Conservation (phyloP, 306 rosid genomes). For the Casuarina cunninghamiana region DNA sequence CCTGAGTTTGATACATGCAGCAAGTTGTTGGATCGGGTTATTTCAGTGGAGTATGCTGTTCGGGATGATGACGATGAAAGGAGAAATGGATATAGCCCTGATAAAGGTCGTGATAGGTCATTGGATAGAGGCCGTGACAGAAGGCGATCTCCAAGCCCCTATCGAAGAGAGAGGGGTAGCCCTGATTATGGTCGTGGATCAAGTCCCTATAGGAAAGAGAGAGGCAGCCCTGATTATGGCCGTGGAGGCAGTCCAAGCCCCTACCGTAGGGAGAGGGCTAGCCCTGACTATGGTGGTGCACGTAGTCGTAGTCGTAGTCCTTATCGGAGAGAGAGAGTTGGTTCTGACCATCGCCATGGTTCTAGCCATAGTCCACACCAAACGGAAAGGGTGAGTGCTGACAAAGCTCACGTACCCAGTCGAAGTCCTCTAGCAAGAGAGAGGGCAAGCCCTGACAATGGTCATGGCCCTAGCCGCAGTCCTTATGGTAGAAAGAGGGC, state of each 20-base stretch:
- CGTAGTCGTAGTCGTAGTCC: constrained; percentile 62
- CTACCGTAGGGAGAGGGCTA: constrained; percentile 49
- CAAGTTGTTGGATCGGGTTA: constrained; percentile 90
- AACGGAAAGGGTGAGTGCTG: constrained; percentile 45
- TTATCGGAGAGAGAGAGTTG: constrained; percentile 39
- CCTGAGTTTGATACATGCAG: constrained; percentile 52
- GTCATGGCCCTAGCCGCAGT: constrained; percentile 30
- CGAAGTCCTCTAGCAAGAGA: constrained; percentile 38
- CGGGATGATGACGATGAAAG: constrained; percentile 86
- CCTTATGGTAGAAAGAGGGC: constrained; percentile 35
- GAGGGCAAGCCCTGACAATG: constrained; percentile 31
- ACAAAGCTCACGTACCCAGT: constrained; percentile 35
- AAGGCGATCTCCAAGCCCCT: constrained; percentile 90
- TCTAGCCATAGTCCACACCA: constrained; percentile 46
- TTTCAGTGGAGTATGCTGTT: constrained; percentile 90
- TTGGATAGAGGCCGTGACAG: constrained; percentile 71
- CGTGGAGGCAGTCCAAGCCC: constrained; percentile 67
- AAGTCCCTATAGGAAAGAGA: constrained; percentile 66
- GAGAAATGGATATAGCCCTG: constrained; percentile 81
- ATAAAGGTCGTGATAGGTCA: constrained; percentile 64
- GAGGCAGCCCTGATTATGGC: constrained; percentile 83
- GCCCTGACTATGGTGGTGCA: constrained; percentile 64
- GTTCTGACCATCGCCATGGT: constrained; percentile 34
- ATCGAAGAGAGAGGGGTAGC: constrained; percentile 84
- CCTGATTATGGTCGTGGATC: constrained; percentile 95